phyloP scores from a whole-genome alignment of 345 rosid genomes.

The Sonneratia caseolaris region DNA sequence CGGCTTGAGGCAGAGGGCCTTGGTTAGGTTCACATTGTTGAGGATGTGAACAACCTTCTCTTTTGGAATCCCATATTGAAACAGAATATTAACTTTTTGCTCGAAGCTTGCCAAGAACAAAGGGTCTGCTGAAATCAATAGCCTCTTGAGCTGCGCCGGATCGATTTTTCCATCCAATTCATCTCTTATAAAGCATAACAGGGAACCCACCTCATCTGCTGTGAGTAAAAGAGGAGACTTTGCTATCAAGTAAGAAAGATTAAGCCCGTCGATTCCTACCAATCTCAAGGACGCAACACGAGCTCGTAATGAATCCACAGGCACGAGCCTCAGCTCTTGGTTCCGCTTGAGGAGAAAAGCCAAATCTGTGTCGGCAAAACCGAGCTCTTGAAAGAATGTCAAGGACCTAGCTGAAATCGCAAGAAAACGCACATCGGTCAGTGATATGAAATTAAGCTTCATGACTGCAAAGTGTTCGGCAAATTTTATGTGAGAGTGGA shows the following conservation, averaged over 20 bases:
- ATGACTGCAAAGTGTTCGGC: constrained; percentile 16
- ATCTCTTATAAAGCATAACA: constrained; percentile 30
- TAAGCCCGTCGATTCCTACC: constrained; percentile 34
- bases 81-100: constrained; percentile 19
- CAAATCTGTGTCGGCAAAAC: constrained; percentile 23
- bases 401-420: constrained; percentile 15
- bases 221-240: constrained; percentile 40
- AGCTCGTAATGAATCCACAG: constrained; percentile 26
- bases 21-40: constrained; percentile 48
- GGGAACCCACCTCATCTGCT: constrained; percentile 37
- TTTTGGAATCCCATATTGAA: constrained; percentile 32
- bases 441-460: not conserved
- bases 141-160: constrained; percentile 37
- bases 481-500: constrained; percentile 15
- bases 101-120: constrained; percentile 38
- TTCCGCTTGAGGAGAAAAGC: constrained; percentile 27
- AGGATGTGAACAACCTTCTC: constrained; percentile 49
- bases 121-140: constrained; percentile 26
- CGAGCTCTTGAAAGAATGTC: constrained; percentile 20
- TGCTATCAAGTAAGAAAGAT: constrained; percentile 37
- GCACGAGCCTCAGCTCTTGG: constrained; percentile 23
- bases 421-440: not conserved
- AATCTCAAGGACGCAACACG: constrained; percentile 39
- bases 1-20: constrained; percentile 47
- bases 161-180: constrained; percentile 41